A percentile compares a stretch with the other conserved stretches of the same genome.
These are phyloP conservation scores for Arthrobotrys pseudoclavata DNA, from an alignment of 2,329 filamentous ascomycete genomes.

Conservation along the genomic window DNA sequence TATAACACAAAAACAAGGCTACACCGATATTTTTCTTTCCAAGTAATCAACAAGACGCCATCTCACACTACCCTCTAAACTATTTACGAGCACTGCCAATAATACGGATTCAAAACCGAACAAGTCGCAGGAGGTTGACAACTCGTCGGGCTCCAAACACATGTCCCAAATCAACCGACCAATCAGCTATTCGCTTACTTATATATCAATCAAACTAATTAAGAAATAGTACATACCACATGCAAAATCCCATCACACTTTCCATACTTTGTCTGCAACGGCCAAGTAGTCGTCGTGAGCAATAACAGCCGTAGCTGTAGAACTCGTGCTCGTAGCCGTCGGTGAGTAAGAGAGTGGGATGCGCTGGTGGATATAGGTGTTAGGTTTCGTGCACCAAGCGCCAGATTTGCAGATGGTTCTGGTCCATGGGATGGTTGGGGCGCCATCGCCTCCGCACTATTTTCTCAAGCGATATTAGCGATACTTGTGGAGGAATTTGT, in stretches of 20 bases:
- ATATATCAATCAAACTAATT: neutral
- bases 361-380: conserved; percentile 24
- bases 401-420: conserved; percentile 32
- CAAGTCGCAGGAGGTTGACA: conserved; percentile 17
- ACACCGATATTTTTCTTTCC: neutral
- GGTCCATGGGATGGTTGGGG: conserved; percentile 6
- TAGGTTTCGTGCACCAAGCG: neutral
- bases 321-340: neutral
- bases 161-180: neutral
- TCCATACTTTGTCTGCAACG: conserved; percentile 26
- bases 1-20: no score
- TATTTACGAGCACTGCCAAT: conserved; percentile 32
- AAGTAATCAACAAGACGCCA: neutral
- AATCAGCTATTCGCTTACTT: neutral
- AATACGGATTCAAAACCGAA: conserved; percentile 31
- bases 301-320: neutral
- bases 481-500: neutral
- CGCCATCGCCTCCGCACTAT: conserved; percentile 29
- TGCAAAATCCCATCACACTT: conserved; percentile 16
- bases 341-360: conserved; percentile 9
- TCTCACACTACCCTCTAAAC: neutral
- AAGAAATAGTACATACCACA: conserved; percentile 15
- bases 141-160: conserved; percentile 12
- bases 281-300: conserved; percentile 4
- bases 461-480: neutral